These are phyloP conservation scores for Hypholoma fasciculare DNA, from an alignment of 768 basidiomycete genomes.

Conservation along the genomic window DNA sequence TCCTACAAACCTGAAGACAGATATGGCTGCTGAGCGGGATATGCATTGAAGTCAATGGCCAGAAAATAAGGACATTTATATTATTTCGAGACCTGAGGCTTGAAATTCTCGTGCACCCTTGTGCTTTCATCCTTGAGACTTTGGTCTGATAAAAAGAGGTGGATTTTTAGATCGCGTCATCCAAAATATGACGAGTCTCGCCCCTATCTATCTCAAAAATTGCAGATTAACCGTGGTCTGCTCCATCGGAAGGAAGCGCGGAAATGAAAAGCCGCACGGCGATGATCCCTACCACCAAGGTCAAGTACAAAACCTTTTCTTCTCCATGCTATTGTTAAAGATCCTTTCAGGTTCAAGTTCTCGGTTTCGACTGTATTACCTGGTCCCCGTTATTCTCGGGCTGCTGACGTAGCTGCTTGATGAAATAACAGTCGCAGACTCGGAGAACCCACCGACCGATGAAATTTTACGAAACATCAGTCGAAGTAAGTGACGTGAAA, in stretches of 20 bases:
- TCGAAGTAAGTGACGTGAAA: too few species aligned
- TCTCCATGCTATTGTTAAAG: background rate
- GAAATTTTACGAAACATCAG: background rate
- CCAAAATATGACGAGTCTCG: slow-evolving; percentile 39
- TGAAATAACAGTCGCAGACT: slow-evolving; percentile 29
- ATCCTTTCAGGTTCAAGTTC: slow-evolving; percentile 35
- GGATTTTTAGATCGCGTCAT: slow-evolving; percentile 49
- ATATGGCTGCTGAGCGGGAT: too few species aligned
- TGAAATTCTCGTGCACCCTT: too few species aligned
- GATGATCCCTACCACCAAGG: slow-evolving; percentile 58
- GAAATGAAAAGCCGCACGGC: slow-evolving; percentile 27
- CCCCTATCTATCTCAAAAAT: slow-evolving; percentile 53
- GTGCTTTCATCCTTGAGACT: too few species aligned
- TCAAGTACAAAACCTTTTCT: slow-evolving; percentile 8
- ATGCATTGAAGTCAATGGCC: too few species aligned
- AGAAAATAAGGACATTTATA: too few species aligned
- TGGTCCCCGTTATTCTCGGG: slow-evolving; percentile 59
- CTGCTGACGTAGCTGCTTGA: slow-evolving; percentile 31
- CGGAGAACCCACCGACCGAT: slow-evolving; percentile 10
- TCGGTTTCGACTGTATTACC: slow-evolving; percentile 52
- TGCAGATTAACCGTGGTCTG: slow-evolving; percentile 63
- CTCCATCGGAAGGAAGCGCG: slow-evolving; percentile 60
- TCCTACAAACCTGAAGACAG: too few species aligned
- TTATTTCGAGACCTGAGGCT: too few species aligned
- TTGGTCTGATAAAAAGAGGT: too few species aligned